Percentiles rank a stretch among this genome's conserved stretches.
These are phyloP conservation scores for Babesia bovis DNA, from an alignment of 169 alveolate genomes.

Conservation along the genomic window DNA sequence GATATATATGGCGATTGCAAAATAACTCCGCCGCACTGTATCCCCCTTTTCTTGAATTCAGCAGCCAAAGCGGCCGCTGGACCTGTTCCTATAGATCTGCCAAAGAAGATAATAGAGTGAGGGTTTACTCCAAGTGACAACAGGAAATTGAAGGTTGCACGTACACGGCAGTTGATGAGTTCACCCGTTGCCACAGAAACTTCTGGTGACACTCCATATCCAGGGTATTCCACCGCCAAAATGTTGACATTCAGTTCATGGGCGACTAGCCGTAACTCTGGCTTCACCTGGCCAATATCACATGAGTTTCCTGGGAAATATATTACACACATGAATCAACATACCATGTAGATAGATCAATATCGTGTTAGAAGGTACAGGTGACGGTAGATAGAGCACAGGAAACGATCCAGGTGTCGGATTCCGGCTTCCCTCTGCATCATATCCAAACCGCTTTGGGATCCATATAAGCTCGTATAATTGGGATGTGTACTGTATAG, in stretches of 20 bases:
- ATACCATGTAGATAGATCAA: conserved; percentile 63
- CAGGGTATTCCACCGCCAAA: conserved; percentile 82
- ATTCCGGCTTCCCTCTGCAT: conserved; percentile 2
- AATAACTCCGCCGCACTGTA: conserved; percentile 79
- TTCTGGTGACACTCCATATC: conserved; percentile 75
- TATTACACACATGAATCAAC: background rate
- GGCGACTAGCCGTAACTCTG: conserved; percentile 71
- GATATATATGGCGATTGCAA: conserved; percentile 84
- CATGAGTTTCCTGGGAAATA: conserved; percentile 74
- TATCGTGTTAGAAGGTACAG: conserved; percentile 40
- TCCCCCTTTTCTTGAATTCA: conserved; percentile 63
- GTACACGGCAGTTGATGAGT: conserved; percentile 74
- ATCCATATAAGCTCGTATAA: conserved; percentile 63
- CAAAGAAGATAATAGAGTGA: conserved; percentile 74
- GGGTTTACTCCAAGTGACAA: conserved; percentile 73
- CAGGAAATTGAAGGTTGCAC: conserved; percentile 80
- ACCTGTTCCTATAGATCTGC: conserved; percentile 86
- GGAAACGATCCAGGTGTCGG: conserved; percentile 62
- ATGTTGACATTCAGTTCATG: conserved; percentile 71
- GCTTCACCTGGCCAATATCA: conserved; percentile 82
- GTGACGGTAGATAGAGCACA: conserved; percentile 52
- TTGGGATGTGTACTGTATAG: conserved; percentile 45
- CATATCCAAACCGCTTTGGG: conserved; percentile 57
- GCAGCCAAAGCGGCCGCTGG: conserved; percentile 81
- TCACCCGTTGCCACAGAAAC: conserved; percentile 69